Percentiles rank a stretch among this genome's conserved stretches.
These are phyloP conservation scores for Eucalyptus tenuipes DNA, from an alignment of 345 rosid species.

Conservation along the genomic window DNA sequence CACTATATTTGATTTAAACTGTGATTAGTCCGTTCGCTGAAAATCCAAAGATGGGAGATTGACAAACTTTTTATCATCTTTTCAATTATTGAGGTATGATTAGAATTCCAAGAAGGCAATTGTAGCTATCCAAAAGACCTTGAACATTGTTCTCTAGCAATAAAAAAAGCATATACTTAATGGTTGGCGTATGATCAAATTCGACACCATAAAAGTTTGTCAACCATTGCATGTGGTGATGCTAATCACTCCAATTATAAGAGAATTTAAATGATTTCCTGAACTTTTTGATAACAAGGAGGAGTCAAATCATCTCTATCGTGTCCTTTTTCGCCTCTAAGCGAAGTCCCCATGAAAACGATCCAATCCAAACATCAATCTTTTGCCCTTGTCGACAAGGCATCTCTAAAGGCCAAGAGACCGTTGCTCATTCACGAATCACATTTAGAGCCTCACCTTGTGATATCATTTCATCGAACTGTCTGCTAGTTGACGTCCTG, in stretches of 20 bases:
- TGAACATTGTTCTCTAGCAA: accelerated
- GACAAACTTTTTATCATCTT: not conserved
- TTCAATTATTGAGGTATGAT: not conserved
- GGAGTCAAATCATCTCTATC: not conserved
- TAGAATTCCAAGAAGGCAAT: not conserved
- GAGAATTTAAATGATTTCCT: accelerated
- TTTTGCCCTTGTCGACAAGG: not conserved
- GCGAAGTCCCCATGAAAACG: not conserved
- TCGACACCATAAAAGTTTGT: not conserved
- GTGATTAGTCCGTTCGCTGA: accelerated
- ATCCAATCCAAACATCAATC: not conserved
- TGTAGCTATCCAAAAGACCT: not conserved
- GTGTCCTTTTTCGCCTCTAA: not conserved
- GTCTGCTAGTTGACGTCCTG: not conserved
- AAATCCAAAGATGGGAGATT: accelerated
- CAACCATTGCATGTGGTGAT: accelerated
- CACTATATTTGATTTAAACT: accelerated
- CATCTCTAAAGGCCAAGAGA: not conserved
- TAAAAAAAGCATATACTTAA: not conserved
- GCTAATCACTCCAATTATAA: not conserved
- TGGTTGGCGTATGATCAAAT: not conserved
- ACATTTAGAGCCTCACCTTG: not conserved
- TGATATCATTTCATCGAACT: not conserved
- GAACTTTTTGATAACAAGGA: not conserved
- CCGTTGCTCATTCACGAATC: not conserved